These are phyloP conservation scores for Asterochloris erici DNA, from an alignment of 139 green algal genomes.

Conservation along the genomic window DNA sequence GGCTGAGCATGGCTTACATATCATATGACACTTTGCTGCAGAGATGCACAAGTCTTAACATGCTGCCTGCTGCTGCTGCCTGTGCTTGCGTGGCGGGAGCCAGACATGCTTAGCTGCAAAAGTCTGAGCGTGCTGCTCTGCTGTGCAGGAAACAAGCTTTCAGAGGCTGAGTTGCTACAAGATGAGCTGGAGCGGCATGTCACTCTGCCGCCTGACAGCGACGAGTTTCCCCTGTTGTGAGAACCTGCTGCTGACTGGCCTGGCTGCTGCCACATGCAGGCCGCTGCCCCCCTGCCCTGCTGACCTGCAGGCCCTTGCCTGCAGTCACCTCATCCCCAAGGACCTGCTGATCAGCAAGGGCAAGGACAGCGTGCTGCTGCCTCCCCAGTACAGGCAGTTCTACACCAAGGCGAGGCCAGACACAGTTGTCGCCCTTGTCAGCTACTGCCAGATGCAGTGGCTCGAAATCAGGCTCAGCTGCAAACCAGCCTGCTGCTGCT, in stretches of 20 bases:
- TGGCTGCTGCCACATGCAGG: too few relatives aligned
- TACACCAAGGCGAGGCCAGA: background rate
- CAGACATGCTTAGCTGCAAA: too few relatives aligned
- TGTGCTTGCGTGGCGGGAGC: too few relatives aligned
- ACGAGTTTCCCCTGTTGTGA: slow-evolving; percentile 4
- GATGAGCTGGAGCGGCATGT: background rate
- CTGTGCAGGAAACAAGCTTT: too few relatives aligned
- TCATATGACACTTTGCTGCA: too few relatives aligned
- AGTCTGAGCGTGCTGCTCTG: too few relatives aligned
- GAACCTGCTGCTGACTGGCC: too few relatives aligned
- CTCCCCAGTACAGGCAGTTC: background rate
- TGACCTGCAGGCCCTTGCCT: too few relatives aligned
- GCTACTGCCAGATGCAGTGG: background rate
- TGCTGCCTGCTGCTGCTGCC: too few relatives aligned
- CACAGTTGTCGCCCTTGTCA: background rate
- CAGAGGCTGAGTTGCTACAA: background rate
- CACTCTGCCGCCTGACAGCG: background rate
- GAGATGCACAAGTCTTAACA: too few relatives aligned
- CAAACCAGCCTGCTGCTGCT: background rate
- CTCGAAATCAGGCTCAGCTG: background rate
- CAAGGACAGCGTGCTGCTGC: background rate
- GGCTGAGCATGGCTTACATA: too few relatives aligned
- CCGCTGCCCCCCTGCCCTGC: too few relatives aligned
- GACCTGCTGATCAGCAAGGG: slow-evolving; percentile 7
- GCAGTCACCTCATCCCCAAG: slow-evolving; percentile 3